These are phyloP conservation scores for Eudorina sp. DNA, from an alignment of 139 green algal genomes.

Conservation along the genomic window DNA sequence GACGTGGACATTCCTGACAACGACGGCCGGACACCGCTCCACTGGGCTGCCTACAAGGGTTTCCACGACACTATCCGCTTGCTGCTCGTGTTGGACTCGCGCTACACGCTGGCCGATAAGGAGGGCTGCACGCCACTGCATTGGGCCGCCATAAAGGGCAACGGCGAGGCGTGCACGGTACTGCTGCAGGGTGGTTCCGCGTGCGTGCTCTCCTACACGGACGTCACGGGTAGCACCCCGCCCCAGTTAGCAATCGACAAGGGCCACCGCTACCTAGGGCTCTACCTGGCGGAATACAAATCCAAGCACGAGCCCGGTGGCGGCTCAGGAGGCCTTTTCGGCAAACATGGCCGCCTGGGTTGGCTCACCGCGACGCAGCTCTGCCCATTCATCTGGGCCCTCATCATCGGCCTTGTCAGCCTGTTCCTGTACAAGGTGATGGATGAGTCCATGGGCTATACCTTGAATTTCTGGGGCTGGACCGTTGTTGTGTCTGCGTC, in stretches of 20 bases:
- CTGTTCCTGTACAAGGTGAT: conserved; percentile 77
- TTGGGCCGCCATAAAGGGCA: conserved; percentile 96
- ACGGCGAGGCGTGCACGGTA: conserved; percentile 91
- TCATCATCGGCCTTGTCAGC: conserved; percentile 79
- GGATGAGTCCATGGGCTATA: conserved; percentile 8
- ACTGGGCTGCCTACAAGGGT: conserved; percentile 96
- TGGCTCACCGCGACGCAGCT: conserved; percentile 83
- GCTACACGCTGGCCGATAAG: conserved; percentile 76
- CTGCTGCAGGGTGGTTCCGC: conserved; percentile 88
- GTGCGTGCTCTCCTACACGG: conserved; percentile 70
- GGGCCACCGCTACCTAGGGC: conserved; percentile 88
- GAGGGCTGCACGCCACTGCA: conserved; percentile 97
- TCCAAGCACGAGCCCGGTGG: conserved; percentile 47
- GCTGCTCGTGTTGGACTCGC: conserved; percentile 90
- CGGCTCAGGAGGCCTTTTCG: conserved; percentile 57
- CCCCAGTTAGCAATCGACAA: conserved; percentile 93
- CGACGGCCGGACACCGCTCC: conserved; percentile 83
- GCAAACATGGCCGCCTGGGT: conserved; percentile 64
- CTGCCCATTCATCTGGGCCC: conserved; percentile 84
- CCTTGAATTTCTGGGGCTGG: conserved; percentile 43
- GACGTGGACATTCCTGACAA: conserved; percentile 84
- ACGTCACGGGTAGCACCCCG: conserved; percentile 90
- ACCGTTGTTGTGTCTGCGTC: conserved; percentile 29
- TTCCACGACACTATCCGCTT: conserved; percentile 90
- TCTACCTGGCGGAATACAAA: conserved; percentile 74